These are phyloP conservation scores for Puccinia triticina DNA, from an alignment of 1,284 basidiomycete species.

Conservation along the genomic window DNA sequence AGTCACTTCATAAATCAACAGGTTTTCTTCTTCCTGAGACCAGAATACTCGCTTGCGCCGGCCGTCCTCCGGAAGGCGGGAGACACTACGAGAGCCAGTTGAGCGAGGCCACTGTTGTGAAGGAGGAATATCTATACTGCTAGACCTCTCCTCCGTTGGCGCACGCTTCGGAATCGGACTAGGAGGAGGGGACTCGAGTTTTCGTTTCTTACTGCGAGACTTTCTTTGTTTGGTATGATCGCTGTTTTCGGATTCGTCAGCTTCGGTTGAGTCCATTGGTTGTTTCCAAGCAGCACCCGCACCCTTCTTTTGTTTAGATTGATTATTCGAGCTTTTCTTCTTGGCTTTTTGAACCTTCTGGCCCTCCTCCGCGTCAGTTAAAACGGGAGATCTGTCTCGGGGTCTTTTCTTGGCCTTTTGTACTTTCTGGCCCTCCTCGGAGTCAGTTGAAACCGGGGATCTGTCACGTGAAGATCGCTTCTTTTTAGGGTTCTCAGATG, in stretches of 20 bases:
- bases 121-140: neutral
- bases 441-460: neutral
- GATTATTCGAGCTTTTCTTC: neutral
- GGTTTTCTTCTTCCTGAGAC: constrained; percentile 39
- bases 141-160: neutral
- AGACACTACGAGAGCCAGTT: neutral
- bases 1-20: constrained; percentile 42
- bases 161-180: neutral
- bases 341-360: neutral
- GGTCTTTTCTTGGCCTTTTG: neutral
- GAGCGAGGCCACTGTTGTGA: neutral
- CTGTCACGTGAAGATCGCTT: neutral
- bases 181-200: neutral
- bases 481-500: neutral
- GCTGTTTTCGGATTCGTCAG: neutral
- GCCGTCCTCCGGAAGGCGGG: neutral
- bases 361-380: neutral
- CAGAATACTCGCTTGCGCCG: constrained; percentile 16
- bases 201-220: neutral
- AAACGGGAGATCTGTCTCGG: too few species aligned
- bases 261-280: too few species aligned
- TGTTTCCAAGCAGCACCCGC: neutral
- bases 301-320: neutral
- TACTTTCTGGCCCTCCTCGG: neutral
- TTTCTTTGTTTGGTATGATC: neutral